These are phyloP conservation scores for Penicillium fimorum DNA, from an alignment of 495 filamentous ascomycete genomes.

Conservation along the genomic window DNA sequence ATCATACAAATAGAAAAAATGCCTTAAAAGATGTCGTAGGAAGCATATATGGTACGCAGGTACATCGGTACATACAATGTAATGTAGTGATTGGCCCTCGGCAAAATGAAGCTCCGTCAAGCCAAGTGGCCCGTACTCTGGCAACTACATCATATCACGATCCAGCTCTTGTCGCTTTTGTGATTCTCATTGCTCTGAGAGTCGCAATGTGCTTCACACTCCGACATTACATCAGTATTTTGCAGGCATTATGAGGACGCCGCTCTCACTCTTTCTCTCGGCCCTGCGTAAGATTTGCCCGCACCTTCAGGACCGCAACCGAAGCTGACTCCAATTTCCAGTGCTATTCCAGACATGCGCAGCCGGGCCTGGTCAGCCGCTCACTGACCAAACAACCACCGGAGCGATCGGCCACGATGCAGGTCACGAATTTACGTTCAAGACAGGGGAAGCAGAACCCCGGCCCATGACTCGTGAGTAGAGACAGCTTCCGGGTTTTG, in stretches of 20 bases:
- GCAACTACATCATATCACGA: conserved; percentile 23
- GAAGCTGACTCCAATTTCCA: conserved; percentile 31
- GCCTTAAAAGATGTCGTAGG: background rate
- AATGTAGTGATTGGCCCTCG: conserved; percentile 29
- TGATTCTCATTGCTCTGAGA: conserved; percentile 8
- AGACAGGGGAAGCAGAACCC: conserved; percentile 19
- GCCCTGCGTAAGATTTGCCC: conserved; percentile 39
- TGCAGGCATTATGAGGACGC: conserved; percentile 42
- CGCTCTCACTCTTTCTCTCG: conserved; percentile 38
- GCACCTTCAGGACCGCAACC: conserved; percentile 1
- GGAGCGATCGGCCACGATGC: conserved; percentile 21
- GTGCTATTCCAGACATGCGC: conserved; percentile 38
- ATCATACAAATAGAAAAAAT: background rate
- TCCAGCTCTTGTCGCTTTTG: conserved; percentile 8
- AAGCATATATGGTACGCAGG: background rate
- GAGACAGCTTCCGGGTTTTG: background rate
- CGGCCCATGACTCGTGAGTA: conserved; percentile 37
- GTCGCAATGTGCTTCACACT: conserved; percentile 46
- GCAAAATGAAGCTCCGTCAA: conserved; percentile 45
- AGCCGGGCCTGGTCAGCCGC: conserved; percentile 30
- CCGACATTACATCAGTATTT: conserved; percentile 18
- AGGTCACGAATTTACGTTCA: conserved; percentile 19
- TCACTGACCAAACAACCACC: conserved; percentile 19
- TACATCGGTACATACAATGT: background rate
- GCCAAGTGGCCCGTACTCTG: conserved; percentile 44